phyloP scores from a whole-genome alignment of 257 asterid species.

The Nicotiana noctiflora region DNA sequence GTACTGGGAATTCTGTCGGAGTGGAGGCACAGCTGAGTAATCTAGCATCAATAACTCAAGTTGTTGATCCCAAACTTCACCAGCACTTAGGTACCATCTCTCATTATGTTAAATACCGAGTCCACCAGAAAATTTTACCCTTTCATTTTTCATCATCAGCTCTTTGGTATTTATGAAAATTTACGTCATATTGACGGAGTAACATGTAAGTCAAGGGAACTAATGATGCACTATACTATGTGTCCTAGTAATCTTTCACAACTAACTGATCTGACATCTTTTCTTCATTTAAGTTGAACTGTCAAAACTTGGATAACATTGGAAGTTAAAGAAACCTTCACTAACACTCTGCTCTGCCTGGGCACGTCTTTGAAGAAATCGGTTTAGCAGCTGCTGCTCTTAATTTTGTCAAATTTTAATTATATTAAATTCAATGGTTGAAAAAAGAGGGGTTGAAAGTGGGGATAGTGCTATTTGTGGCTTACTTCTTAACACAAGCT shows the following conservation, averaged over 20 bases:
- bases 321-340: not conserved
- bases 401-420: not conserved
- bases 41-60: conserved; percentile 84
- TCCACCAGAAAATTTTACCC: not conserved
- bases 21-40: conserved; percentile 82
- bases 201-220: not conserved
- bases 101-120: not conserved
- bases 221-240: not conserved
- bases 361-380: not conserved
- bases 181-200: not conserved
- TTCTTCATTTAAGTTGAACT: not conserved
- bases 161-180: not conserved
- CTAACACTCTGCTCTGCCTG: not conserved
- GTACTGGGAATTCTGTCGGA: conserved; percentile 80
- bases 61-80: conserved; percentile 92
- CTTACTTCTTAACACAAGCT: not conserved
- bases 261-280: not conserved
- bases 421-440: not conserved
- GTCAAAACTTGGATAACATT: not conserved
- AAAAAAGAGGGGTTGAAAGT: not conserved
- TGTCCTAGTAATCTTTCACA: not conserved
- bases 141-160: not conserved
- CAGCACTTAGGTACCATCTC: conserved; percentile 73
- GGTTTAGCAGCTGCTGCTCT: not conserved
- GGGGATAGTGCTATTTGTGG: not conserved